phyloP scores from a whole-genome alignment of 345 rosid species.

The Rhodamnia rubescens region DNA sequence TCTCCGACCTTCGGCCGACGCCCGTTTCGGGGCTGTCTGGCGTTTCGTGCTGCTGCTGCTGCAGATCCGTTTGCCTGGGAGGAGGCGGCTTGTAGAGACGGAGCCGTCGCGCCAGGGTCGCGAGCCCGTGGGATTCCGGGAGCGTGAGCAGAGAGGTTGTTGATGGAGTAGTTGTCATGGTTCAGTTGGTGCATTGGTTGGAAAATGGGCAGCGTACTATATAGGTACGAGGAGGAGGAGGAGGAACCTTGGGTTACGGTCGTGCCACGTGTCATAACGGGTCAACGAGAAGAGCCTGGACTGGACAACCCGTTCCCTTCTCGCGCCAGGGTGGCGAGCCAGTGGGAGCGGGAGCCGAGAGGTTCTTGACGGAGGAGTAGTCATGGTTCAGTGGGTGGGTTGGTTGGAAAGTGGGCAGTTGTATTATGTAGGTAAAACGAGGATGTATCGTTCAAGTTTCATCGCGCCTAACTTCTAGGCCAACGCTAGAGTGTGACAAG shows the following conservation, averaged over 20 bases:
- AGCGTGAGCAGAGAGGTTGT: not conserved
- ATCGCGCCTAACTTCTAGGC: not conserved
- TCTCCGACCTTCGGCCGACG: not conserved
- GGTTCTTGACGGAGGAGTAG: not conserved
- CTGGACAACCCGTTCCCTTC: not conserved
- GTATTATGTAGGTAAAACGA: not conserved
- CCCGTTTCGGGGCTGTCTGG: not conserved
- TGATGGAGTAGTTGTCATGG: not conserved
- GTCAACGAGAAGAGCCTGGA: not conserved
- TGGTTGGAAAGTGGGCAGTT: not conserved
- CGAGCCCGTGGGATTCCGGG: slow-evolving; percentile 3
- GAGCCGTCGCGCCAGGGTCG: slow-evolving; percentile 8
- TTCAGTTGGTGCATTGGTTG: not conserved
- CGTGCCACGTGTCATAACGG: not conserved
- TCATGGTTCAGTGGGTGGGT: not conserved
- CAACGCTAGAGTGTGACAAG: not conserved
- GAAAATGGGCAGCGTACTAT: not conserved
- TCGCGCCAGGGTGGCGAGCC: slow-evolving; percentile 4
- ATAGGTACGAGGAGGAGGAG: not conserved
- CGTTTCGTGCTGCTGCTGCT: not conserved
- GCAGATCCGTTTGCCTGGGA: not conserved
- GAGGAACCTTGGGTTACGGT: not conserved
- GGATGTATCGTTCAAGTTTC: too few relatives aligned
- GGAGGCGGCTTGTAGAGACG: slow-evolving; percentile 5
- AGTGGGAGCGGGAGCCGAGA: not conserved